Evolutionary conservation across 208 protist genomes (phyloP).

Genomic region (Trypanosoma brucei): DNA sequence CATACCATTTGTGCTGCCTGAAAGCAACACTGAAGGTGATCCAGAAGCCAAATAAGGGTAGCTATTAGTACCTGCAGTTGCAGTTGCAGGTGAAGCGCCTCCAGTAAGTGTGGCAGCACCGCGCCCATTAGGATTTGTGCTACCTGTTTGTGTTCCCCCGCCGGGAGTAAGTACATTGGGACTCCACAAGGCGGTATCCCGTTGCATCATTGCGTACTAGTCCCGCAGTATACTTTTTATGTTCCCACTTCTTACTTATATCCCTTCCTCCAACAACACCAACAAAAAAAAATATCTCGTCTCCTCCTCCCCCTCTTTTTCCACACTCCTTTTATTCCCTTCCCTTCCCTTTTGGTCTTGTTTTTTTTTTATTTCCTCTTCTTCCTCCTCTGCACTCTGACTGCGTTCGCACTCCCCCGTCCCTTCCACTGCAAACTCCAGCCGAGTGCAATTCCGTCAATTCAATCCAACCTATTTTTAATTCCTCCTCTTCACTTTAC

Average conservation of each 20-base stretch:
- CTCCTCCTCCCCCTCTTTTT: no score
- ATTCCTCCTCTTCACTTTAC: no score
- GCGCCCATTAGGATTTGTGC: slow-evolving; percentile 9
- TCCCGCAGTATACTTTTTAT: background rate
- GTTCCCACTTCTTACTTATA: background rate
- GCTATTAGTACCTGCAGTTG: slow-evolving; percentile 9
- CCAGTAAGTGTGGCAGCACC: slow-evolving; percentile 2
- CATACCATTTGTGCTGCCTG: slow-evolving; percentile 13
- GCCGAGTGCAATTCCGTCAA: no score
- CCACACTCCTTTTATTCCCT: no score
- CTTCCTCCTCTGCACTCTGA: no score
- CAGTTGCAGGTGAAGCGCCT: slow-evolving; percentile 13
- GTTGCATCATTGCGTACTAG: slow-evolving; percentile 15
- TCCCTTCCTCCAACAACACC: background rate
- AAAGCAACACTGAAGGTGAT: slow-evolving; percentile 16
- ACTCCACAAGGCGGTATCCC: slow-evolving; percentile 20
- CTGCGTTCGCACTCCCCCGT: no score
- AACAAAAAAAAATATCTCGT: no score
- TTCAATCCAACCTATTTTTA: no score
- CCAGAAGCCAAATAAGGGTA: slow-evolving; percentile 42
- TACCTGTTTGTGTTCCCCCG: slow-evolving; percentile 5
- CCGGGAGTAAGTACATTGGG: slow-evolving; percentile 9
- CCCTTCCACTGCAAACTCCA: no score
- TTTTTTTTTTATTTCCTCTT: no score
- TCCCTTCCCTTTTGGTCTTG: no score